Evolutionary conservation across 768 basidiomycete genomes (phyloP).

Genomic region (Lactifluus subvellereus): DNA sequence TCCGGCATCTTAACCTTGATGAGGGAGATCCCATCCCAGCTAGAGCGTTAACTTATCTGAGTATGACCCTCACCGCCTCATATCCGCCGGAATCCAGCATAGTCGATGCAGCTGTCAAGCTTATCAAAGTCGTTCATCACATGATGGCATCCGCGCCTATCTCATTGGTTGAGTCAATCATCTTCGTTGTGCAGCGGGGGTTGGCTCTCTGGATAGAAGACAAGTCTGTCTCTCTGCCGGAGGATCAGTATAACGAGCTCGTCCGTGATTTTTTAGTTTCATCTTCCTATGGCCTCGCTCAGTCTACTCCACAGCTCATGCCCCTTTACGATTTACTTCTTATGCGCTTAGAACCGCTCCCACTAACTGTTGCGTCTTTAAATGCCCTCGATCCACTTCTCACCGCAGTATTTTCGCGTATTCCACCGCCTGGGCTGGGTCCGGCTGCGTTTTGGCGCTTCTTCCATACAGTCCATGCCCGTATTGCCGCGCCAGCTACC

Average conservation of each 20-base stretch:
- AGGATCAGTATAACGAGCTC: conserved; percentile 7
- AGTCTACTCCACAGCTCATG: conserved; percentile 5
- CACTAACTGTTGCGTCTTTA: background rate
- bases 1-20: conserved; percentile 6
- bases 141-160: background rate
- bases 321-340: conserved; percentile 12
- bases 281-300: background rate
- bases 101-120: background rate
- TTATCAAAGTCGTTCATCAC: background rate
- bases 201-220: conserved; percentile 20
- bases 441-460: conserved; percentile 12
- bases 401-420: conserved; percentile 12
- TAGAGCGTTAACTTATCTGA: conserved; percentile 2
- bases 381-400: conserved; percentile 14
- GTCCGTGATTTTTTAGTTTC: conserved; percentile 1
- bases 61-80: background rate
- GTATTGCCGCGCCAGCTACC: background rate
- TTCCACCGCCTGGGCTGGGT: conserved; percentile 12
- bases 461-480: background rate
- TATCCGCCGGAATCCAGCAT: conserved; percentile 12
- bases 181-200: background rate
- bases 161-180: background rate
- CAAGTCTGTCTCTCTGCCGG: background rate
- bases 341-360: conserved; percentile 5
- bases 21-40: background rate